Conservation (phyloP, 345 rosid species). For the Trapa bicornis region DNA sequence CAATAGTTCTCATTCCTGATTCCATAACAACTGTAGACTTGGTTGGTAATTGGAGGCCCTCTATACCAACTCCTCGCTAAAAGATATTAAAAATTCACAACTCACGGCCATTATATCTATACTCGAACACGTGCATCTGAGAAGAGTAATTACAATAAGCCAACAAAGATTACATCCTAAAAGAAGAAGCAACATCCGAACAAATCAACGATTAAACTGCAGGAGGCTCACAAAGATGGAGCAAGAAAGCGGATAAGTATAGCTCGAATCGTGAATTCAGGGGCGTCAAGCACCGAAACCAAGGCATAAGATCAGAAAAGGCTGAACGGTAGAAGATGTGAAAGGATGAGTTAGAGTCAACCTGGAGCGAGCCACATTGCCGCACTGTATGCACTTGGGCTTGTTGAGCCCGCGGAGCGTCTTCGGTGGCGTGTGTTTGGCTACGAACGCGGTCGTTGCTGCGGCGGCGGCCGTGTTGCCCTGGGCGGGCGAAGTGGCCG, state of each 20-base stretch:
- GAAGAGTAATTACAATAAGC: background rate
- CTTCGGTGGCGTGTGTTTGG: constrained; percentile 35
- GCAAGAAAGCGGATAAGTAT: background rate
- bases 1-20: background rate
- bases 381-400: constrained; percentile 93
- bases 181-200: background rate
- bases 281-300: background rate
- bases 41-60: background rate
- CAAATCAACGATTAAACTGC: background rate
- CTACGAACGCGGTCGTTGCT: constrained; percentile 16
- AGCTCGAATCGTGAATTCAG: background rate
- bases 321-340: background rate
- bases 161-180: too few species aligned
- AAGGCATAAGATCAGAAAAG: background rate
- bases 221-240: background rate
- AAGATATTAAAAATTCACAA: background rate
- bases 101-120: too few species aligned
- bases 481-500: constrained; percentile 47
- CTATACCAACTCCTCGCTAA: background rate
- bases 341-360: background rate
- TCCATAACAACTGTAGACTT: background rate
- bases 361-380: constrained; percentile 98
- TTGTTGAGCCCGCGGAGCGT: constrained; percentile 94
- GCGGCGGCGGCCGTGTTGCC: constrained; percentile 12
- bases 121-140: background rate